Evolutionary conservation across 225 moss, liverwort and hornwort species (phyloP).

Genomic region (Marchantia paleacea): DNA sequence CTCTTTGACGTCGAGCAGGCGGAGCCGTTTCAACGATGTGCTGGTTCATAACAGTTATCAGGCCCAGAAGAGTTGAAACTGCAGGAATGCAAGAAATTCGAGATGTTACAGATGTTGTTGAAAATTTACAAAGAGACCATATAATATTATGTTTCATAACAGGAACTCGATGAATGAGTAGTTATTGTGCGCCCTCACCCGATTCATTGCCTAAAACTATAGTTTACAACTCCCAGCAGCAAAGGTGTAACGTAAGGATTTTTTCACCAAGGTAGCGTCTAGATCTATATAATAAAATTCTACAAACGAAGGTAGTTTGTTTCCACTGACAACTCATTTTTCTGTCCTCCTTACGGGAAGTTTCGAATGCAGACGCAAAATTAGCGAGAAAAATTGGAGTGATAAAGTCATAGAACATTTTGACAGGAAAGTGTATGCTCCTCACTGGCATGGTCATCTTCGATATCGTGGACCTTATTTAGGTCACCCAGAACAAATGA

Average conservation of each 20-base stretch:
- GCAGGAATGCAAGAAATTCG: conserved; percentile 29
- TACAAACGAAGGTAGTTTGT: not conserved
- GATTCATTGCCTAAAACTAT: not conserved
- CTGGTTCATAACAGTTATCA: conserved; percentile 88
- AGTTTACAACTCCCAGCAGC: not conserved
- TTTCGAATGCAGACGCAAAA: not conserved
- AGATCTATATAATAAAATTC: no score
- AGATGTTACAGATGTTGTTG: conserved; percentile 1
- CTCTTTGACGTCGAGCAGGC: conserved; percentile 27
- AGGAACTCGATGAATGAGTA: no score
- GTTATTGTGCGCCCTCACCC: not conserved
- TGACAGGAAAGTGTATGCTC: not conserved
- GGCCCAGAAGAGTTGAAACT: conserved; percentile 82
- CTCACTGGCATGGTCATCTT: conserved; percentile 16
- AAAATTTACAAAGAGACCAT: not conserved
- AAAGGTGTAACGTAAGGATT: not conserved
- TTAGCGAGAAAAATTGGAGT: not conserved
- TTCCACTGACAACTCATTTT: not conserved
- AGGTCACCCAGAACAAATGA: conserved; percentile 2
- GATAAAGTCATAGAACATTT: not conserved
- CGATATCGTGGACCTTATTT: conserved; percentile 10
- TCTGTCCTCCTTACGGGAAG: not conserved
- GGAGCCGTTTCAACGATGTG: conserved; percentile 83
- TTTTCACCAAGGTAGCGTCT: not conserved
- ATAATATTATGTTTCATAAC: no score